Percentiles rank a stretch among this genome's conserved stretches.
phyloP scores from a whole-genome alignment of 805 yeast species.

The Suhomyces xylopsoci region DNA sequence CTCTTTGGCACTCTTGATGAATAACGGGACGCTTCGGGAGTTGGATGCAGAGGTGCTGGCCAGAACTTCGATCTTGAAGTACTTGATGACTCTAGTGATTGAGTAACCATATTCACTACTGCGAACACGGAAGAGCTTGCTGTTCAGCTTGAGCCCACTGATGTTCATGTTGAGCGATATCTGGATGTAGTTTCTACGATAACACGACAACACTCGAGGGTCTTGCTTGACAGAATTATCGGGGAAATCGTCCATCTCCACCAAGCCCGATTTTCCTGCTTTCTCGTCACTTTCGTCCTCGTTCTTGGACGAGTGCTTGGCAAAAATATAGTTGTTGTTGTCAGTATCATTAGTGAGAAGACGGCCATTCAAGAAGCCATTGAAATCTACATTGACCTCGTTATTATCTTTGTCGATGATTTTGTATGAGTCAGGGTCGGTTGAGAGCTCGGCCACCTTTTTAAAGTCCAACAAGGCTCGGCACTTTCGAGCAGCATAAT shows the following conservation, averaged over 20 bases:
- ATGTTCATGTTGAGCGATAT: constrained; percentile 29
- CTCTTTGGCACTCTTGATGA: constrained; percentile 19
- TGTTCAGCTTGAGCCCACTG: constrained; percentile 21
- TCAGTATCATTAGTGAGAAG: constrained; percentile 41
- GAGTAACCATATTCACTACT: constrained; percentile 36
- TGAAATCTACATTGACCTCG: constrained; percentile 22
- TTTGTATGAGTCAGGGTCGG: constrained; percentile 14
- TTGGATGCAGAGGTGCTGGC: constrained; percentile 35
- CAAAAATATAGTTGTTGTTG: constrained; percentile 29
- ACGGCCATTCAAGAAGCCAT: constrained; percentile 42
- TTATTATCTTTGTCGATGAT: constrained; percentile 30
- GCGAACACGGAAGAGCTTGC: constrained; percentile 29
- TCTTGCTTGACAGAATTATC: constrained; percentile 13
- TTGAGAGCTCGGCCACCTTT: constrained; percentile 8
- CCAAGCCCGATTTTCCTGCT: neutral
- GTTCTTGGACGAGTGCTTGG: constrained; percentile 2
- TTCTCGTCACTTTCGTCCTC: neutral
- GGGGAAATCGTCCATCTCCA: neutral
- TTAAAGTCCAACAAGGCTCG: constrained; percentile 29
- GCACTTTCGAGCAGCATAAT: constrained; percentile 25
- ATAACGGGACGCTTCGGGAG: constrained; percentile 28
- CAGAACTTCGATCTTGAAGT: constrained; percentile 35
- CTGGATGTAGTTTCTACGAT: constrained; percentile 43
- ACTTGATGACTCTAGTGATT: constrained; percentile 34
- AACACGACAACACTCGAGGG: constrained; percentile 44